Evolutionary conservation across 2,329 filamentous ascomycete species (phyloP).

Genomic region (Ophiostoma ips): DNA sequence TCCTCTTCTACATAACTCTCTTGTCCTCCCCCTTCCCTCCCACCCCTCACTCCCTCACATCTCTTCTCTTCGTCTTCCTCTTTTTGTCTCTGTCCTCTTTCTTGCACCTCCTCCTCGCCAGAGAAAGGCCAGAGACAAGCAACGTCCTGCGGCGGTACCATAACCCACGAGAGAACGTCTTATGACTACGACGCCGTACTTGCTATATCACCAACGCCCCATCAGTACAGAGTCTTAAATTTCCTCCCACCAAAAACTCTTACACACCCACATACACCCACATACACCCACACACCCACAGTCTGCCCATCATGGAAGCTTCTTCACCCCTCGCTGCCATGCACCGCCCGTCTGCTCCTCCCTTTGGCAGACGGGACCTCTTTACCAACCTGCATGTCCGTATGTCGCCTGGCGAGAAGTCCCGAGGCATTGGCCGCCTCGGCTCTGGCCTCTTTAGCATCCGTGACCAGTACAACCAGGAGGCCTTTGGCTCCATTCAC

Average conservation of each 20-base stretch:
- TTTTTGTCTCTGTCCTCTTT: not conserved
- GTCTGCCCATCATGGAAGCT: slow-evolving; percentile 55
- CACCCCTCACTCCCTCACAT: not conserved
- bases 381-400: slow-evolving; percentile 35
- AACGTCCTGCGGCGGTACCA: not conserved
- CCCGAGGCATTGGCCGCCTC: slow-evolving; percentile 24
- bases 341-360: slow-evolving; percentile 54
- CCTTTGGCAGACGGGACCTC: slow-evolving; percentile 46
- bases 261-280: no score
- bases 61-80: not conserved
- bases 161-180: no score
- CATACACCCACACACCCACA: no score
- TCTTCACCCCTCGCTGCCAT: slow-evolving; percentile 91
- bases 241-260: not conserved
- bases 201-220: not conserved
- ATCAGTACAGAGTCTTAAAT: not conserved
- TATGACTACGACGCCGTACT: slow-evolving; percentile 1
- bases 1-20: not conserved
- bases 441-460: slow-evolving; percentile 52
- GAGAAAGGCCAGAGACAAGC: not conserved
- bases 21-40: not conserved
- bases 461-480: slow-evolving; percentile 51
- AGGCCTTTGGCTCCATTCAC: slow-evolving; percentile 71
- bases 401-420: slow-evolving; percentile 37
- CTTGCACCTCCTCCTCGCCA: not conserved